These are phyloP conservation scores for Nemania abortiva DNA, from an alignment of 2,329 filamentous ascomycete genomes.

Conservation along the genomic window DNA sequence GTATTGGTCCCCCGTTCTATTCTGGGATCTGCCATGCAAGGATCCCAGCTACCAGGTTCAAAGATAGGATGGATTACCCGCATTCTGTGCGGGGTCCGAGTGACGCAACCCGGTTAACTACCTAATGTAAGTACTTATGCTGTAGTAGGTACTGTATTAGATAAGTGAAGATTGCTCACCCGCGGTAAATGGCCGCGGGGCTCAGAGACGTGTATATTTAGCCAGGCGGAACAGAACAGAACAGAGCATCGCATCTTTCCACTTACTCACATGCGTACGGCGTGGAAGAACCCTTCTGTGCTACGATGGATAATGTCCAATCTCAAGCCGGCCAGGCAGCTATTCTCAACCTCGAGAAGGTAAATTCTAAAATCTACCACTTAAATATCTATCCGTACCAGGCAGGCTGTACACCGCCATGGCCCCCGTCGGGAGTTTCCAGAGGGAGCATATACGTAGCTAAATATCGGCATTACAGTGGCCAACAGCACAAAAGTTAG, in stretches of 20 bases:
- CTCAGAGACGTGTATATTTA: neutral
- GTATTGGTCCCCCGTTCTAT: too few relatives aligned
- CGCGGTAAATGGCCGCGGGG: neutral
- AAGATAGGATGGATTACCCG: too few relatives aligned
- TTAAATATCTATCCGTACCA: too few relatives aligned
- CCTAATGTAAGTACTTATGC: too few relatives aligned
- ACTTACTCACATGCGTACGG: neutral
- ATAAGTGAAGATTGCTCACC: neutral
- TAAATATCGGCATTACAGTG: constrained; percentile 30
- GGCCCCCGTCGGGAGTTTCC: neutral
- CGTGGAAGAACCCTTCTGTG: neutral
- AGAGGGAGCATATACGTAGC: neutral
- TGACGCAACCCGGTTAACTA: too few relatives aligned
- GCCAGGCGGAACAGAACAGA: neutral
- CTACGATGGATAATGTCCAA: constrained; percentile 34
- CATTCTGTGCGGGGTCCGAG: constrained; percentile 19
- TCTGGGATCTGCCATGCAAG: neutral
- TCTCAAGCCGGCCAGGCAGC: constrained; percentile 36
- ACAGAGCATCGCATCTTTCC: neutral
- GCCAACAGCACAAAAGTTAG: constrained; percentile 49
- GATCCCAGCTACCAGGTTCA: neutral
- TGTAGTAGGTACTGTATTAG: too few relatives aligned
- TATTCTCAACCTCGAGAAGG: constrained; percentile 44
- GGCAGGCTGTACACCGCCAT: neutral
- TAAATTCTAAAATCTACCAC: neutral